phyloP scores from a whole-genome alignment of 768 basidiomycete species.

The Zangia roseola region DNA sequence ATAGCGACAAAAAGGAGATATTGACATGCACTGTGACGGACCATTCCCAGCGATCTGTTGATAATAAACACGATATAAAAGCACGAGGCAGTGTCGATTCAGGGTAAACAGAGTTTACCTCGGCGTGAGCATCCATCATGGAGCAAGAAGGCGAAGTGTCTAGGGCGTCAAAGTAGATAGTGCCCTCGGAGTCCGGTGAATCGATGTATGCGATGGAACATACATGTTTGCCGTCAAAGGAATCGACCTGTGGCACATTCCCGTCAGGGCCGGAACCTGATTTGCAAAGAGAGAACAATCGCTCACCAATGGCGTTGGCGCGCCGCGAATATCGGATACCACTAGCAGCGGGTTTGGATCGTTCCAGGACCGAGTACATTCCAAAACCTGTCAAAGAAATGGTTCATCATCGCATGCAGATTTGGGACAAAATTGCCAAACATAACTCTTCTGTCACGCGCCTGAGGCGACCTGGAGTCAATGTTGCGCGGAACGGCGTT shows the following conservation, averaged over 20 bases:
- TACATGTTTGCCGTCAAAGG: background rate
- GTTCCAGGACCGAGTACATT: background rate
- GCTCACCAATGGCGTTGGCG: background rate
- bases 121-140: conserved; percentile 3
- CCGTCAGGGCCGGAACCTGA: conserved; percentile 7
- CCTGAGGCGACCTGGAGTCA: conserved; percentile 13
- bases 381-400: conserved; percentile 4
- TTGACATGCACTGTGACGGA: conserved; percentile 10
- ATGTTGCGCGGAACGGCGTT: conserved; percentile 9
- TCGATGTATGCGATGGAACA: conserved; percentile 2
- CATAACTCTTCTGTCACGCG: conserved; percentile 22
- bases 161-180: conserved; percentile 27
- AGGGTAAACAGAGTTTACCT: conserved; percentile 8
- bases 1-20: conserved; percentile 10
- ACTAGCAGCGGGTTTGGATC: background rate
- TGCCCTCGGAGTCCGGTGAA: conserved; percentile 13
- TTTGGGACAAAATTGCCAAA: background rate
- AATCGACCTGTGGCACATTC: conserved; percentile 7
- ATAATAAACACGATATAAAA: background rate
- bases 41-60: conserved; percentile 10
- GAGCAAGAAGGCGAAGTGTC: conserved; percentile 12
- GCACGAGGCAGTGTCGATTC: background rate
- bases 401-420: background rate
- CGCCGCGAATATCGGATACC: background rate
- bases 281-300: background rate